Conservation (phyloP, 202 grass and related monocot species). For the Tripidium arundinaceum region DNA sequence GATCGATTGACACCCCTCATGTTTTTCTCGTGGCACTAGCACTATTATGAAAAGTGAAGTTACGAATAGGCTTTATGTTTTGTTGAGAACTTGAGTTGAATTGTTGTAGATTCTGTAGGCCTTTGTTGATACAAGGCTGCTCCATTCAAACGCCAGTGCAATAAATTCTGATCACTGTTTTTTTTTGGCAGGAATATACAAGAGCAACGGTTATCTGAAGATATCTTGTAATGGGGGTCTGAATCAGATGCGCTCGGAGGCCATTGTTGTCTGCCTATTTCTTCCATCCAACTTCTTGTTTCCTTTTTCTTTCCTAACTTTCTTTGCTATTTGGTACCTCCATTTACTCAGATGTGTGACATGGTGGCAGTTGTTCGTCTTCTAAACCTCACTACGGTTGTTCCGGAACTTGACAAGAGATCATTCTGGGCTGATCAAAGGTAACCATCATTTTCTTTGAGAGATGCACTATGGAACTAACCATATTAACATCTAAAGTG, state of each 20-base stretch:
- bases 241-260: constrained; percentile 99
- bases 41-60: background rate
- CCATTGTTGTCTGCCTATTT: constrained; percentile 26
- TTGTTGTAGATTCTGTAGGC: background rate
- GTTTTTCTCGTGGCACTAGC: background rate
- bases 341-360: constrained; percentile 75
- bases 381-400: constrained; percentile 83
- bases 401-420: constrained; percentile 89
- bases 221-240: constrained; percentile 96
- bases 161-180: background rate
- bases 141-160: constrained; percentile 8
- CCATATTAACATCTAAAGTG: constrained; percentile 23
- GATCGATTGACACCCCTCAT: background rate
- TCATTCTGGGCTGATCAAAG: constrained; percentile 98
- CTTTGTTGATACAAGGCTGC: background rate
- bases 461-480: background rate
- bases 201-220: constrained; percentile 83
- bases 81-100: background rate
- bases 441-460: constrained; percentile 38
- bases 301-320: constrained; percentile 3
- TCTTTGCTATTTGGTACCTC: background rate
- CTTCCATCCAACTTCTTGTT: background rate
- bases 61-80: constrained; percentile 1
- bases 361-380: constrained; percentile 83
- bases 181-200: constrained; percentile 68